Evolutionary conservation across 1,284 basidiomycete species (phyloP).

Genomic region (Melampsora larici-populina): DNA sequence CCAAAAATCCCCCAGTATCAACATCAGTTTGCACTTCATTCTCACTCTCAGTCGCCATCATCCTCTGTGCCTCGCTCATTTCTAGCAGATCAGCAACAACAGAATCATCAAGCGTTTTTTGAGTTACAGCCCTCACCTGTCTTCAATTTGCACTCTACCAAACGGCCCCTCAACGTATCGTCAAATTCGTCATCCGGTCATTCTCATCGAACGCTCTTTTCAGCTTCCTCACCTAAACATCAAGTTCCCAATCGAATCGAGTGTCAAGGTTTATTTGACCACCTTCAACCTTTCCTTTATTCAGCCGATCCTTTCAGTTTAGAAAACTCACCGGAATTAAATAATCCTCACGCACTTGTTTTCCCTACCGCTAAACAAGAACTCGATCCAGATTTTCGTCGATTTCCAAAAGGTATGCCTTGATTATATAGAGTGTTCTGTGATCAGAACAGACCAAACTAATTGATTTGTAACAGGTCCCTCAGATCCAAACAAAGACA

Average conservation of each 20-base stretch:
- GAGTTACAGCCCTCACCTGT: not conserved
- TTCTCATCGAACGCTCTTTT: not conserved
- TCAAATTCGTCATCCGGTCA: not conserved
- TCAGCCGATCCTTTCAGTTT: constrained; percentile 26
- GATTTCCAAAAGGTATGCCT: constrained; percentile 25
- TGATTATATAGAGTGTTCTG: not conserved
- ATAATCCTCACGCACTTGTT: constrained; percentile 1
- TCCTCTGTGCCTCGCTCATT: constrained; percentile 1
- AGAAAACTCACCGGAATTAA: constrained; percentile 38
- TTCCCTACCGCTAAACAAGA: constrained; percentile 38
- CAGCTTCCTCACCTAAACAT: not conserved
- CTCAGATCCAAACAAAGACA: constrained; percentile 21
- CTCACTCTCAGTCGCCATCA: constrained; percentile 4
- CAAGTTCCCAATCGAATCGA: not conserved
- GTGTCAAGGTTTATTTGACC: constrained; percentile 22
- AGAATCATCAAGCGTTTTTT: not conserved
- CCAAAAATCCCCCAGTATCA: not conserved
- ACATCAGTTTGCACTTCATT: constrained; percentile 8
- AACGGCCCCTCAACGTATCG: not conserved
- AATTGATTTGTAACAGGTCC: constrained; percentile 9
- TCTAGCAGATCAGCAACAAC: not conserved
- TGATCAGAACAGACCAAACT: not conserved
- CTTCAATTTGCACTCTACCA: not conserved
- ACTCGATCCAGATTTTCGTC: constrained; percentile 23
- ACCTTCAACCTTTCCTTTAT: constrained; percentile 30